phyloP scores from a whole-genome alignment of 495 filamentous ascomycete species.

The Talaromyces ruber region DNA sequence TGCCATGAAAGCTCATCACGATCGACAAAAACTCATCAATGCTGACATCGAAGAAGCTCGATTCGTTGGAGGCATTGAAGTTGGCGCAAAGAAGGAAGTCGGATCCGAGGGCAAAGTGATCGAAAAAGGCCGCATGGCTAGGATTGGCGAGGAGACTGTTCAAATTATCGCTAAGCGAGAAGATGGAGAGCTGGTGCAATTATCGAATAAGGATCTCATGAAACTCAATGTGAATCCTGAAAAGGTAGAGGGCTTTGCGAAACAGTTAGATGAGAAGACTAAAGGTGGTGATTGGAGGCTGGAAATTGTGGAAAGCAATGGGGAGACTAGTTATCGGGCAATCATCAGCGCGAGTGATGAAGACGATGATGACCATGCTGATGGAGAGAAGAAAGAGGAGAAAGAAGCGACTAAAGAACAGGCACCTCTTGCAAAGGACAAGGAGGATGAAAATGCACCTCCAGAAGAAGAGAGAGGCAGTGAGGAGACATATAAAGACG shows the following conservation, averaged over 20 bases:
- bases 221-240: conserved; percentile 62
- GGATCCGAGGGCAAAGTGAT: conserved; percentile 47
- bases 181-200: conserved; percentile 43
- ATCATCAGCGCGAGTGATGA: conserved; percentile 23
- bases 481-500: conserved; percentile 48
- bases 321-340: conserved; percentile 41
- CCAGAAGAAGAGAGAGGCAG: conserved; percentile 24
- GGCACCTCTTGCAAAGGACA: conserved; percentile 11
- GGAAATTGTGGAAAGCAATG: conserved; percentile 36
- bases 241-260: conserved; percentile 54
- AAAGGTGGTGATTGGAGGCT: conserved; percentile 39
- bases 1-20: conserved; percentile 35
- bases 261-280: conserved; percentile 38
- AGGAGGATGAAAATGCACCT: neutral
- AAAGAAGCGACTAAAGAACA: conserved; percentile 28
- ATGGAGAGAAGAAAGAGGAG: conserved; percentile 16
- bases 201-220: conserved; percentile 55
- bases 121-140: conserved; percentile 40
- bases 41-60: conserved; percentile 23
- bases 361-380: conserved; percentile 22
- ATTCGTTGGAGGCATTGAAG: conserved; percentile 49
- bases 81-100: conserved; percentile 50
- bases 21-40: conserved; percentile 27
- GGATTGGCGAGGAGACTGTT: conserved; percentile 29
- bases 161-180: conserved; percentile 48